Percentiles rank a stretch among this genome's conserved stretches.
Conservation (phyloP, 2,329 filamentous ascomycete species). For the Clarireedia monteithiana region DNA sequence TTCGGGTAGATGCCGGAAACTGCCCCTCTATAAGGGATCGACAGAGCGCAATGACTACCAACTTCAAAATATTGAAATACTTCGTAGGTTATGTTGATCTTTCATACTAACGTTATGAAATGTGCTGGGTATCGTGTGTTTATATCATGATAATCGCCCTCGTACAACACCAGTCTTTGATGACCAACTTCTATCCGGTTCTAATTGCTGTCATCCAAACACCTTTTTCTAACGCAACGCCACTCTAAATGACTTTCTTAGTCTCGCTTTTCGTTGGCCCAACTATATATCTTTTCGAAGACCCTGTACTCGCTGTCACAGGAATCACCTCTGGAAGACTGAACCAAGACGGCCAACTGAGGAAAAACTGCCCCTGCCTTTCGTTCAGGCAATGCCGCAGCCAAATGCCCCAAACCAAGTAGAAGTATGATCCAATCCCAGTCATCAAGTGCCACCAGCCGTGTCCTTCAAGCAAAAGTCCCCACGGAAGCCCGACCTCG, state of each 20-base stretch:
- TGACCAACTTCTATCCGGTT: background rate
- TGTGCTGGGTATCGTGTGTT: conserved; percentile 4
- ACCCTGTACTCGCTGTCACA: conserved; percentile 10
- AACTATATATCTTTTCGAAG: conserved; percentile 11
- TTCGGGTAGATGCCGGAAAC: too few species aligned
- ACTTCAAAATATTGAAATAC: too few species aligned
- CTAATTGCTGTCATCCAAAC: background rate
- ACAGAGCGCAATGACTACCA: background rate
- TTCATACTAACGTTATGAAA: background rate
- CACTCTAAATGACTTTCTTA: conserved; percentile 19
- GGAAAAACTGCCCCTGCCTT: conserved; percentile 55
- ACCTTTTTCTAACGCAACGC: background rate
- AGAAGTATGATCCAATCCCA: conserved; percentile 61
- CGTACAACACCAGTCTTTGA: background rate
- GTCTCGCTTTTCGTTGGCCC: conserved; percentile 14
- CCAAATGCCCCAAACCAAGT: conserved; percentile 67
- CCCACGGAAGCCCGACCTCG: conserved; percentile 61
- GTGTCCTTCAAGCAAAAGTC: conserved; percentile 62
- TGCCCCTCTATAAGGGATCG: too few species aligned
- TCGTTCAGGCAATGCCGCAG: conserved; percentile 61
- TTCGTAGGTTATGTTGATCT: background rate
- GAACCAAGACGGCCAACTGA: conserved; percentile 54
- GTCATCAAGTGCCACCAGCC: conserved; percentile 75
- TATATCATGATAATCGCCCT: background rate
- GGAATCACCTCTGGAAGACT: conserved; percentile 31